A percentile compares a stretch with the other conserved stretches of the same genome.
phyloP scores from a whole-genome alignment of 108 stramenopile species.

The Pseudonitzschia multiseries region DNA sequence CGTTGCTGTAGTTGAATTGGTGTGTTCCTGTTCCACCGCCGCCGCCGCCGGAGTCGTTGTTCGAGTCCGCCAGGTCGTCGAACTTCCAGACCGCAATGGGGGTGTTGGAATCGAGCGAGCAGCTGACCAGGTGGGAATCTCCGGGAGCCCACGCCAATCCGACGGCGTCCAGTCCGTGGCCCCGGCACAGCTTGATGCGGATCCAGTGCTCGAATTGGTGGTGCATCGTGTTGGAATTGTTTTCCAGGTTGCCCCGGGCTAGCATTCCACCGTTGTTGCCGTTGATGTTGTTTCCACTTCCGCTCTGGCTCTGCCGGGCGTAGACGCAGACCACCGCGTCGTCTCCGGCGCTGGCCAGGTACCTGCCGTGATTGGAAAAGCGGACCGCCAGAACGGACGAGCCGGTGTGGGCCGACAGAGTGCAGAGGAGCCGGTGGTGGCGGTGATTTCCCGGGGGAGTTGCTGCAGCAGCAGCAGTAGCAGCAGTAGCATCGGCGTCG shows the following conservation, averaged over 20 bases:
- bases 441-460: conserved; percentile 18
- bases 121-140: conserved; percentile 82
- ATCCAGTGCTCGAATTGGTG: conserved; percentile 73
- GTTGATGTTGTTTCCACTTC: too few species aligned
- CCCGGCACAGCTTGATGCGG: conserved; percentile 81
- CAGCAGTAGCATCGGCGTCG: conserved; percentile 15
- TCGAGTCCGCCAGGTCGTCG: conserved; percentile 40
- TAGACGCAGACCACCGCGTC: conserved; percentile 84
- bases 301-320: conserved; percentile 29
- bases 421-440: conserved; percentile 66
- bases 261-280: background rate
- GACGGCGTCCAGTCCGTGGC: conserved; percentile 85
- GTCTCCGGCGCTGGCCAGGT: conserved; percentile 84
- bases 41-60: background rate
- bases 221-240: too few species aligned
- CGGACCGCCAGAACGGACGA: conserved; percentile 82
- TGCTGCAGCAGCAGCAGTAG: conserved; percentile 1
- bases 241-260: conserved; percentile 48
- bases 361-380: conserved; percentile 69
- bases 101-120: conserved; percentile 81
- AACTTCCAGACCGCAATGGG: conserved; percentile 88
- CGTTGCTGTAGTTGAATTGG: conserved; percentile 31
- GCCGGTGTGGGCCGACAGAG: conserved; percentile 77
- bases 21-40: background rate
- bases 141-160: conserved; percentile 91